A percentile compares a stretch with the other conserved stretches of the same genome.
phyloP scores from a whole-genome alignment of 2,329 filamentous ascomycete species.

The Xylaria sp. region DNA sequence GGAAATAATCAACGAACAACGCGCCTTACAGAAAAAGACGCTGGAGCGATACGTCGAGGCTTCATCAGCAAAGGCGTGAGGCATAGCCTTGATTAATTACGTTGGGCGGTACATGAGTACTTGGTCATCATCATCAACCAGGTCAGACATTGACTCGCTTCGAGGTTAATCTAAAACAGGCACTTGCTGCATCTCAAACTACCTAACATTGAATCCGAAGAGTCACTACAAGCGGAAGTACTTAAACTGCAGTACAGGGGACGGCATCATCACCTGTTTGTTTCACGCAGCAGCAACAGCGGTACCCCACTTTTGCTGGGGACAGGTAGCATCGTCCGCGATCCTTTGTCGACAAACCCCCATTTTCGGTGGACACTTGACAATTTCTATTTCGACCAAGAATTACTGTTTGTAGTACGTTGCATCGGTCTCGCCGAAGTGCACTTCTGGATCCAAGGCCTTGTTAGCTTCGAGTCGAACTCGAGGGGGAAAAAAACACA shows the following conservation, averaged over 20 bases:
- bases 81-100: not conserved
- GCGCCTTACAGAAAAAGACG: slow-evolving; percentile 55
- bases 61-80: slow-evolving; percentile 43
- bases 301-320: slow-evolving; percentile 26
- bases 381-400: slow-evolving; percentile 20
- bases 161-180: slow-evolving; percentile 13
- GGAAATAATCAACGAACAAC: slow-evolving; percentile 57
- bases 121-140: not conserved
- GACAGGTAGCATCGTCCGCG: slow-evolving; percentile 28
- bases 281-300: not conserved
- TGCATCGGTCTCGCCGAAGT: slow-evolving; percentile 24
- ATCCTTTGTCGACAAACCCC: slow-evolving; percentile 25
- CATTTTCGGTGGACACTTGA: slow-evolving; percentile 18
- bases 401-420: slow-evolving; percentile 10
- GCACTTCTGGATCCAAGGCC: slow-evolving; percentile 3
- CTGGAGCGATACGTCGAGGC: slow-evolving; percentile 46
- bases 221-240: slow-evolving; percentile 1
- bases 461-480: not conserved
- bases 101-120: not conserved
- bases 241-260: slow-evolving; percentile 7
- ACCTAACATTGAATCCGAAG: not conserved
- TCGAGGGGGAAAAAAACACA: not conserved
- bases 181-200: slow-evolving; percentile 5
- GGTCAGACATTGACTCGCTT: not conserved
- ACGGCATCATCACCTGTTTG: slow-evolving; percentile 12